Conservation (phyloP, 257 asterid genomes). For the Buddleja alternifolia region DNA sequence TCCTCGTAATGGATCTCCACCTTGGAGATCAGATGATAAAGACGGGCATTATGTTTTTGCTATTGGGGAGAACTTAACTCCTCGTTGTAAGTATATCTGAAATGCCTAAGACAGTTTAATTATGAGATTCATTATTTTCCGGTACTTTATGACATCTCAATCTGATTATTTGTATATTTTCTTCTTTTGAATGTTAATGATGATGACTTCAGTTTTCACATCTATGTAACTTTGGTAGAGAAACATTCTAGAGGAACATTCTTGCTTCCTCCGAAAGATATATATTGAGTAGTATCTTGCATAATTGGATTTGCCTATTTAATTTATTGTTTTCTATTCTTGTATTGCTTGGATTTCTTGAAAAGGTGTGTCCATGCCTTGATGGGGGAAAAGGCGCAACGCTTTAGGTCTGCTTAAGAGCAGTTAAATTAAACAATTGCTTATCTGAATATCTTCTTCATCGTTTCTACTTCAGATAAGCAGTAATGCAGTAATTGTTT, state of each 20-base stretch:
- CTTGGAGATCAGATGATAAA: slow-evolving; percentile 85
- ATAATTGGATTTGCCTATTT: background rate
- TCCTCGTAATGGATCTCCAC: slow-evolving; percentile 76
- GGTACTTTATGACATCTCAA: slow-evolving; percentile 7
- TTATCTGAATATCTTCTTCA: background rate
- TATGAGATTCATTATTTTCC: slow-evolving; percentile 5
- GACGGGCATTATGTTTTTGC: slow-evolving; percentile 81
- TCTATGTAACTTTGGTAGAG: background rate
- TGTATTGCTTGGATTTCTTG: slow-evolving; percentile 1
- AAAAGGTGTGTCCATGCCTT: background rate
- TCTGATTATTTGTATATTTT: slow-evolving; percentile 16
- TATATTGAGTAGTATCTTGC: background rate
- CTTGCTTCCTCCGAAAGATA: slow-evolving; percentile 14
- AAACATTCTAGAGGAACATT: background rate
- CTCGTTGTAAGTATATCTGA: slow-evolving; percentile 75
- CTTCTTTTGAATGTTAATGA: slow-evolving; percentile 3
- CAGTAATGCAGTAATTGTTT: background rate
- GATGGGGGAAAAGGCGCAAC: background rate
- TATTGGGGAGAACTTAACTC: slow-evolving; percentile 82
- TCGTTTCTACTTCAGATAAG: background rate
- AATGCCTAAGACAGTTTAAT: slow-evolving; percentile 10
- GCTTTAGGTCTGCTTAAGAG: background rate
- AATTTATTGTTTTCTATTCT: background rate
- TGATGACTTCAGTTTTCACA: background rate
- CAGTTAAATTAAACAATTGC: background rate